Percentiles rank a stretch among this genome's conserved stretches.
phyloP scores from a whole-genome alignment of 441 rosid species.

The Adansonia gregorii region DNA sequence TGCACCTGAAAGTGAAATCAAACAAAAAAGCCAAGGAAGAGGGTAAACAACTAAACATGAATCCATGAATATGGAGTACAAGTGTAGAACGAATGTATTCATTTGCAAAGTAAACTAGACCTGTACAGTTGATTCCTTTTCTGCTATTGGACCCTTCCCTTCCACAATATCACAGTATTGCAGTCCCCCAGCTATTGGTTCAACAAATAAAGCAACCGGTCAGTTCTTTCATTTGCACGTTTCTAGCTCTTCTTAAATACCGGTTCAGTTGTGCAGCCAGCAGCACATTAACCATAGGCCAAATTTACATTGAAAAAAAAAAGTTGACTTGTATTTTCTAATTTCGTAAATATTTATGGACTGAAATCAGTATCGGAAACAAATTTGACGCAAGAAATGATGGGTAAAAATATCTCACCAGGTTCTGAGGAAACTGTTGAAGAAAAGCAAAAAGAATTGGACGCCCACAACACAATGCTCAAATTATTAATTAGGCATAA shows the following conservation, averaged over 20 bases:
- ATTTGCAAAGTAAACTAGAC: constrained; percentile 37
- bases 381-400: no score
- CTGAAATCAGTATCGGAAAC: no score
- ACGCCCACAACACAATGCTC: no score
- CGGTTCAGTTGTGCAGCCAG: no score
- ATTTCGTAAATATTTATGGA: no score
- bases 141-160: constrained; percentile 83
- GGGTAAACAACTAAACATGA: neutral
- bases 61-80: neutral
- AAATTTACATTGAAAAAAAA: neutral
- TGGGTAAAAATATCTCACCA: no score
- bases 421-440: neutral
- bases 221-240: no score
- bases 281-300: neutral
- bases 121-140: constrained; percentile 80
- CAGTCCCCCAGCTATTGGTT: constrained; percentile 47
- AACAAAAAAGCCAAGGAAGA: neutral
- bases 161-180: constrained; percentile 79
- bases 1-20: constrained; percentile 59
- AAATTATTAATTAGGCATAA: no score
- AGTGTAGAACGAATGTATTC: neutral
- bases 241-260: no score
- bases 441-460: neutral
- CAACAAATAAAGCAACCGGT: neutral
- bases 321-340: no score